These are phyloP conservation scores for Ambrosia artemisiifolia DNA, from an alignment of 129 eudicot genomes.

Conservation along the genomic window DNA sequence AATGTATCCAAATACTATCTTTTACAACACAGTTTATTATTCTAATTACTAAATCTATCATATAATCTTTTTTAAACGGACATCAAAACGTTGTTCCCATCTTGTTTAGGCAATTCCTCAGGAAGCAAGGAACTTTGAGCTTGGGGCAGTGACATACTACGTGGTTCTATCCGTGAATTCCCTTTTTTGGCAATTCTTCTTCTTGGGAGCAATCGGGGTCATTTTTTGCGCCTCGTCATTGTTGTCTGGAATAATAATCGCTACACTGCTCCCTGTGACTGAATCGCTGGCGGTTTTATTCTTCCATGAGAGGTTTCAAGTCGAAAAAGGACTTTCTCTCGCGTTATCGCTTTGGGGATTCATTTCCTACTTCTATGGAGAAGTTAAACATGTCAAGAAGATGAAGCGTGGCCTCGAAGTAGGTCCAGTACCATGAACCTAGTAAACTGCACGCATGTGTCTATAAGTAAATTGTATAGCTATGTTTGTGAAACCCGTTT, in stretches of 20 bases:
- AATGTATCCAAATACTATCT: background rate
- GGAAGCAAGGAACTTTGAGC: constrained; percentile 40
- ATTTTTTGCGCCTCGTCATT: constrained; percentile 42
- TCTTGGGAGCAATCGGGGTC: constrained; percentile 55
- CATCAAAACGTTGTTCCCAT: background rate
- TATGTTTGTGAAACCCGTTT: background rate
- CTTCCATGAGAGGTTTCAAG: constrained; percentile 48
- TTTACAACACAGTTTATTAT: background rate
- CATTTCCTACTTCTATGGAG: constrained; percentile 48
- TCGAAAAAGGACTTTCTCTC: constrained; percentile 47
- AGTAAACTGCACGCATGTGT: background rate
- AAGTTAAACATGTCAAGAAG: constrained; percentile 22
- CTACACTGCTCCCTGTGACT: constrained; percentile 38
- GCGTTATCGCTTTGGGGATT: constrained; percentile 52
- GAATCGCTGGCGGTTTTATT: constrained; percentile 44
- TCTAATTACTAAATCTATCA: background rate
- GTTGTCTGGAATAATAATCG: constrained; percentile 50
- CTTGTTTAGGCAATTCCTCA: constrained; percentile 35
- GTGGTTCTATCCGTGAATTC: constrained; percentile 25
- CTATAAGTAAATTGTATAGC: background rate
- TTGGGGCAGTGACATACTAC: constrained; percentile 38
- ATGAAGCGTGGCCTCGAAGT: constrained; percentile 8
- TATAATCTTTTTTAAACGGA: background rate
- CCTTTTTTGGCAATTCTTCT: constrained; percentile 47
- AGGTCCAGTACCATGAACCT: constrained; percentile 5